Base-by-base conservation (phyloP, 1,139 yeast genomes). In the Lodderomyces elongisporus region DNA sequence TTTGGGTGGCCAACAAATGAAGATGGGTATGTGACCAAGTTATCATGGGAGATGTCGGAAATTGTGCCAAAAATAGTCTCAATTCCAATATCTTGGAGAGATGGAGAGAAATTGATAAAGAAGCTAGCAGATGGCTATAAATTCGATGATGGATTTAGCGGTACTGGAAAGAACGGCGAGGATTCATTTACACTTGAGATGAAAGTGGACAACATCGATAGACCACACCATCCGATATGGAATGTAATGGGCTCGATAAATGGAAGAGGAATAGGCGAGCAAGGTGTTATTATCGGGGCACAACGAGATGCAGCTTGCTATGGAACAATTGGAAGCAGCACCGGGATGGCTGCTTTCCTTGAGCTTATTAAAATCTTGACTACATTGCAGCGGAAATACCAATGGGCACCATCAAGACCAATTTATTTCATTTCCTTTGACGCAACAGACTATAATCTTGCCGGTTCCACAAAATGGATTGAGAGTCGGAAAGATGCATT, bases 371-470 rank as follows among this genome's bases (percentile, higher is more conserved):
- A 84, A 38, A 56, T 85, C 0, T 74, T 91, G 39, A 77, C 88
- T n/a, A 65, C 76, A 15, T 60, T 89, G 53, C 79, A 74, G 40
- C 64, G 77, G 35, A 68, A 76, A 34, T 74, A 71, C 44, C 75
- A 79, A 39, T 91, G 97, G 97, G 64, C 69, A 29, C 97, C 98
- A 0, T 56, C 89, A 17, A 71, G 98, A 48, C 70, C 91, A 1
- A 77, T 91, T 6, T 80, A 81, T 48, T 88, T 91, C 58, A 77
- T 79, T 0, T 85, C 96, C 2, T 88, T 87, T 67, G 96, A 89
- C 48, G 96, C 85, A 1, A 67, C 84, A 0, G 79, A 82, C 41
- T 88, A 83, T 49, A 89, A 88, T 49, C 62, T 74, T 46, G 95
- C 93, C 0, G 98, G 98, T 0, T 70, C 88, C 26, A 71, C 93